Percentiles rank a stretch among this genome's conserved stretches.
These are phyloP conservation scores for Pichia sp. DNA, from an alignment of 1,139 yeast genomes.

Conservation along the genomic window DNA sequence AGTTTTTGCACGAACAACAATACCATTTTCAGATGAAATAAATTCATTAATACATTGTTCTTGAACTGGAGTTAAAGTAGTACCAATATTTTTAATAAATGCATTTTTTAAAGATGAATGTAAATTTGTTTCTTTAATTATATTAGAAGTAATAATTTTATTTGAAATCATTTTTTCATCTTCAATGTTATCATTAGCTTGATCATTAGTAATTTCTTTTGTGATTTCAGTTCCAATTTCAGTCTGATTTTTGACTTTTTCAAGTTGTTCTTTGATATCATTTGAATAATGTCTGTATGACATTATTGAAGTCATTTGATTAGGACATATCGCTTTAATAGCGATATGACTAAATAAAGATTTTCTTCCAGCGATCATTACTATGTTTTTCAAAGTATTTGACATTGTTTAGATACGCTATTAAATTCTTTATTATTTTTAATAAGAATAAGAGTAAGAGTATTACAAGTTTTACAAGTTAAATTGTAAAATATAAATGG, in stretches of 20 bases:
- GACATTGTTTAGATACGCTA: too few species aligned
- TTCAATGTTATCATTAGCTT: neutral
- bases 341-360: too few species aligned
- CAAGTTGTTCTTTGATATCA: conserved; percentile 2
- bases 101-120: conserved; percentile 23
- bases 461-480: too few species aligned
- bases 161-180: neutral
- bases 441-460: too few species aligned
- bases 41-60: conserved; percentile 65
- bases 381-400: too few species aligned
- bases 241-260: neutral
- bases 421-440: too few species aligned
- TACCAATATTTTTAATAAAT: conserved; percentile 24
- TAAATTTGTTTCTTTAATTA: conserved; percentile 24
- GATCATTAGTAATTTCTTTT: neutral
- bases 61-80: conserved; percentile 69
- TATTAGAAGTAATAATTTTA: conserved; percentile 14
- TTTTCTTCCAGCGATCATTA: too few species aligned
- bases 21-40: conserved; percentile 45
- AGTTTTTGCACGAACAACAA: conserved; percentile 86
- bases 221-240: neutral
- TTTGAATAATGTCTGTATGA: conserved; percentile 2
- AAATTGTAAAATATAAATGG: too few species aligned
- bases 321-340: too few species aligned
- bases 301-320: neutral